These are phyloP conservation scores for Nothophytophthora sp. DNA, from an alignment of 352 stramenopile genomes.

Conservation along the genomic window DNA sequence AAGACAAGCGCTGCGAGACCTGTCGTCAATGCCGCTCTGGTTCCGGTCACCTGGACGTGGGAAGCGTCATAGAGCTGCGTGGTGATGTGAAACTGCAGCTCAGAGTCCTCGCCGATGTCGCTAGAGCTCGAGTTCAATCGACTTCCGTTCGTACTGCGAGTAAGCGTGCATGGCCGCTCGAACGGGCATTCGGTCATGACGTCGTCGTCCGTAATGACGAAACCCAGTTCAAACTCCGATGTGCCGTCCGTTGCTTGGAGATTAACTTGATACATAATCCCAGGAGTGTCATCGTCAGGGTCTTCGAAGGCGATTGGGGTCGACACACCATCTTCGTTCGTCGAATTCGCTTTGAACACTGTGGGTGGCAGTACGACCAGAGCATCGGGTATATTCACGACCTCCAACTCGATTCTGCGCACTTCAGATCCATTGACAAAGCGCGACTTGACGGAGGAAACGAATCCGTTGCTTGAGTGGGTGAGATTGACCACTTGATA, in stretches of 20 bases:
- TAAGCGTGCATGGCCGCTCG: slow-evolving; percentile 49
- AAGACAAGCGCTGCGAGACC: slow-evolving; percentile 42
- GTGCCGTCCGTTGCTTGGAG: slow-evolving; percentile 39
- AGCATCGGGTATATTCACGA: slow-evolving; percentile 47
- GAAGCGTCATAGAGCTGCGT: slow-evolving; percentile 41
- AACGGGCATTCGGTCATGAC: slow-evolving; percentile 49
- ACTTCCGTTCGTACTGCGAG: slow-evolving; percentile 31
- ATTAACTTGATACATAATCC: slow-evolving; percentile 42
- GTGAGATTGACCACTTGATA: slow-evolving; percentile 27
- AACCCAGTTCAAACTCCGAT: slow-evolving; percentile 45
- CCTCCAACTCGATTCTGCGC: slow-evolving; percentile 51
- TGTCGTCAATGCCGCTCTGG: slow-evolving; percentile 29
- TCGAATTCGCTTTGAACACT: slow-evolving; percentile 28
- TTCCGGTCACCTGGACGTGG: slow-evolving; percentile 47
- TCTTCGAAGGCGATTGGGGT: slow-evolving; percentile 60
- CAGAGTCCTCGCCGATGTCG: slow-evolving; percentile 5
- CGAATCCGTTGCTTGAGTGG: slow-evolving; percentile 2
- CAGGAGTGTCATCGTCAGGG: slow-evolving; percentile 32
- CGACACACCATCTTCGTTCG: slow-evolving; percentile 11
- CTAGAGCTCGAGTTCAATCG: slow-evolving; percentile 20
- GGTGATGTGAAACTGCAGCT: slow-evolving; percentile 28
- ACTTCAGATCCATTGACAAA: slow-evolving; percentile 10
- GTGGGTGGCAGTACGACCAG: slow-evolving; percentile 51
- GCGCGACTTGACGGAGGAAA: no score
- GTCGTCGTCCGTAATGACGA: slow-evolving; percentile 49